A percentile compares a stretch with the other conserved stretches of the same genome.
These are phyloP conservation scores for Neoascochyta sp. DNA, from an alignment of 2,329 filamentous ascomycete species.

Conservation along the genomic window DNA sequence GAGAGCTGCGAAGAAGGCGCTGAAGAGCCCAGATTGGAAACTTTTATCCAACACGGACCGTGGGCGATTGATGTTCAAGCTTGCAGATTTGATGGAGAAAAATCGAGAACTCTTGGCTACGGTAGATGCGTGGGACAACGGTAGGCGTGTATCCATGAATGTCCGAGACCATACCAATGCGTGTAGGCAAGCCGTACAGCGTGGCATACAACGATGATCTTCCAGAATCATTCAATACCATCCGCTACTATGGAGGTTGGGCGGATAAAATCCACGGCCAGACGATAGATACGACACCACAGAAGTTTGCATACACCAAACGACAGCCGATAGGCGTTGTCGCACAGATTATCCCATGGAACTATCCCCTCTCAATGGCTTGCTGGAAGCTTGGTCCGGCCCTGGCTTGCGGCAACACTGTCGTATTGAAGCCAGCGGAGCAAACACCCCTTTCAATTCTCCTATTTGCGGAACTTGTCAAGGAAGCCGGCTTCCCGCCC, in stretches of 20 bases:
- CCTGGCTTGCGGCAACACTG: slow-evolving; percentile 52
- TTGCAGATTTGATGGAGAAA: slow-evolving; percentile 28
- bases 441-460: slow-evolving; percentile 50
- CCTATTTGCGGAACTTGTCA: slow-evolving; percentile 20
- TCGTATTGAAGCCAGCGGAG: slow-evolving; percentile 54
- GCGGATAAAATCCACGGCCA: slow-evolving; percentile 73
- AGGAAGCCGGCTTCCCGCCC: slow-evolving; percentile 39
- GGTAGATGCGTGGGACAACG: slow-evolving; percentile 65
- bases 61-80: slow-evolving; percentile 19
- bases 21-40: slow-evolving; percentile 22
- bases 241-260: slow-evolving; percentile 71
- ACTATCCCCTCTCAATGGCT: slow-evolving; percentile 42
- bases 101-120: slow-evolving; percentile 19
- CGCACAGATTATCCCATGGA: slow-evolving; percentile 39
- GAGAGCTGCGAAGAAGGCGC: slow-evolving; percentile 27
- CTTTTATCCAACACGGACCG: slow-evolving; percentile 12
- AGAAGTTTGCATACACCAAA: slow-evolving; percentile 70
- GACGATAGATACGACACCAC: slow-evolving; percentile 62
- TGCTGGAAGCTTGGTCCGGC: slow-evolving; percentile 55
- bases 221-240: slow-evolving; percentile 51
- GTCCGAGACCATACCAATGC: background rate
- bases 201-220: slow-evolving; percentile 61
- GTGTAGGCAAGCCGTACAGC: slow-evolving; percentile 57
- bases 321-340: slow-evolving; percentile 58
- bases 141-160: slow-evolving; percentile 33